Evolutionary conservation across 495 filamentous ascomycete genomes (phyloP), one percentile per base, ranked within the genome.

Genomic region (Penicillium cinerascens): DNA sequence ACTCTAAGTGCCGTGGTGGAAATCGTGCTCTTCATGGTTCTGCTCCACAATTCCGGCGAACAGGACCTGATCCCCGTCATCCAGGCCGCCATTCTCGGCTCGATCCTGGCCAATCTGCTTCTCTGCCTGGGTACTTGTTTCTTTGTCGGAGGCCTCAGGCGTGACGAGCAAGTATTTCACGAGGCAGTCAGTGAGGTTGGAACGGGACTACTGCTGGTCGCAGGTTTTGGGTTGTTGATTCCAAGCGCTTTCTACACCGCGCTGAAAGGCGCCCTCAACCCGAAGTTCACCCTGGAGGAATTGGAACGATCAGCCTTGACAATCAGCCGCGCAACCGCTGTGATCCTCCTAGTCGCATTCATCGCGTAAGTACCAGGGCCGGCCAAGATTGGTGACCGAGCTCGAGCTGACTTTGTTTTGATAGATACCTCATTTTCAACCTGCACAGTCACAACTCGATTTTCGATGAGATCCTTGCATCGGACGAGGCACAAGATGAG

Each of bases 311-410:
- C 80, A 35, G 76, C 82, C 5, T 67, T 87, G 21, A 77, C 75
- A 10, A 87, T 96, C 58, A 92, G 87, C 49, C 85, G 87, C 51
- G 83, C 85, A 39, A 85, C 86, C 1, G 78, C 92, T 0, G 73
- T 96, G 26, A 80, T 96, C 37, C 81, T 97, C 3, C 74, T 97
- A 11, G 66, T 89, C 26, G 86, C 91, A 16, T 97, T 89, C 63
- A 54, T 82, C 16, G 71, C 82, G 73, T 82, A 29, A 57, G 61
- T 64, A n/a, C 11, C 3, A 10, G 8, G 13, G 1, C 29, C 3
- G 11, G 9, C 2, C 5, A 18, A 26, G 18, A 4, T 1, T 4
- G 8, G 1, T 17, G 4, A 20, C 21, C 20, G 21, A 16, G 2
- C 6, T 23, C 9, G 10, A 9, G 7, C 10, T 45, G 4, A 23